phyloP scores from a whole-genome alignment of 805 yeast genomes.

The Priceomyces fermenticarens region DNA sequence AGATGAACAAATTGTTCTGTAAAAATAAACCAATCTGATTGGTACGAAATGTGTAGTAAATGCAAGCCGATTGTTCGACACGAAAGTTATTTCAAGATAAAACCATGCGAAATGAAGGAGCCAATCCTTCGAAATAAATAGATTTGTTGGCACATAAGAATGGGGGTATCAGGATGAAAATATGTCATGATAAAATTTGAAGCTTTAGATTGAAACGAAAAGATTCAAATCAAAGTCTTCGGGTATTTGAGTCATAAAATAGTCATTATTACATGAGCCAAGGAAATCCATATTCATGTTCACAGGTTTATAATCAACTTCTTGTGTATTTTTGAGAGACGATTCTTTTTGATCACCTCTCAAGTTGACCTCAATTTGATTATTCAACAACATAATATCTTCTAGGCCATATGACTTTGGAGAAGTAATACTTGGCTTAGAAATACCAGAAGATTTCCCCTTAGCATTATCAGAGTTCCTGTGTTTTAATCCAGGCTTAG shows the following conservation, averaged over 20 bases:
- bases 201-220: constrained; percentile 14
- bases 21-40: background rate
- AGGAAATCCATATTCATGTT: constrained; percentile 13
- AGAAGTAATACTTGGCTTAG: constrained; percentile 3
- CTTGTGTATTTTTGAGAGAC: constrained; percentile 14
- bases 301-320: constrained; percentile 12
- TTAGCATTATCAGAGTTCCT: constrained; percentile 20
- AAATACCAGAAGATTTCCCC: background rate
- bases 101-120: constrained; percentile 1
- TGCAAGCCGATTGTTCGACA: constrained; percentile 1
- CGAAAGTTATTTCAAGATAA: background rate
- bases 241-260: constrained; percentile 19
- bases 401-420: constrained; percentile 18
- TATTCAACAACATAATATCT: constrained; percentile 25
- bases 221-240: constrained; percentile 29
- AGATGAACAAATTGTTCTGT: background rate
- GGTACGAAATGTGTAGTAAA: constrained; percentile 2
- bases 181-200: background rate
- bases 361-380: constrained; percentile 16
- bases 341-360: constrained; percentile 4
- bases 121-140: background rate
- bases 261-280: constrained; percentile 17
- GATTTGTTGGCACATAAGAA: background rate
- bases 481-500: constrained; percentile 14
- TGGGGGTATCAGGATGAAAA: constrained; percentile 3